phyloP scores from a whole-genome alignment of 1,284 basidiomycete species.

The Acaromyces ingoldii region DNA sequence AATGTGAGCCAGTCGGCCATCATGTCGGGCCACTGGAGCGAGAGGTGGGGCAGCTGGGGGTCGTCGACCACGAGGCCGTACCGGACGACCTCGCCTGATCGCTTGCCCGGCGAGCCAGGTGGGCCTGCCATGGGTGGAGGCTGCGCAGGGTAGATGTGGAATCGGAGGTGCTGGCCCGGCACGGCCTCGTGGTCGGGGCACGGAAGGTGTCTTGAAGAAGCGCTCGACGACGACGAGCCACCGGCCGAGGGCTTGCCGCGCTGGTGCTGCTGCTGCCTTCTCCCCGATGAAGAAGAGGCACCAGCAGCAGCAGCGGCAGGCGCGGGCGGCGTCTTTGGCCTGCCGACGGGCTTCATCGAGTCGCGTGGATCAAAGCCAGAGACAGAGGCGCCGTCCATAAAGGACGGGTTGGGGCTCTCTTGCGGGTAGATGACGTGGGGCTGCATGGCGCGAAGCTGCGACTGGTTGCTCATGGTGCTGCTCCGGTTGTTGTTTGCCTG shows the following conservation, averaged over 20 bases:
- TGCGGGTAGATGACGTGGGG: slow-evolving; percentile 5
- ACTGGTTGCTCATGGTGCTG: slow-evolving; percentile 5
- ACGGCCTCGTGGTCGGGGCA: neutral
- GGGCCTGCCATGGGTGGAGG: slow-evolving; percentile 36
- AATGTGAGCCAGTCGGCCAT: slow-evolving; percentile 43
- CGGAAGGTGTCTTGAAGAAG: neutral
- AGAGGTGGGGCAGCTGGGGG: slow-evolving; percentile 34
- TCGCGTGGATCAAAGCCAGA: neutral
- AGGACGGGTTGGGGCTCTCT: slow-evolving; percentile 2
- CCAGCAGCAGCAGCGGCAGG: neutral
- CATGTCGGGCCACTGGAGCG: slow-evolving; percentile 19
- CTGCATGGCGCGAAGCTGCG: slow-evolving; percentile 4
- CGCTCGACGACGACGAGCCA: neutral
- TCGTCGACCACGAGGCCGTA: slow-evolving; percentile 37
- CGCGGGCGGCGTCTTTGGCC: slow-evolving; percentile 7
- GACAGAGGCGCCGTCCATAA: slow-evolving; percentile 9
- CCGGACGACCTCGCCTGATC: slow-evolving; percentile 22
- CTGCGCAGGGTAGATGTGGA: slow-evolving; percentile 28
- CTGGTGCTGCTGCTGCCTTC: too few species aligned
- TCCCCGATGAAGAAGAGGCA: neutral
- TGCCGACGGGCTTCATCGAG: slow-evolving; percentile 1
- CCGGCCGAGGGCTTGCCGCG: too few species aligned
- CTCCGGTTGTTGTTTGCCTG: neutral
- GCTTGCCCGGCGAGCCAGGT: slow-evolving; percentile 35
- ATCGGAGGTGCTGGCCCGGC: neutral